phyloP scores from a whole-genome alignment of 108 stramenopile species.

The Skeletonema grethae region DNA sequence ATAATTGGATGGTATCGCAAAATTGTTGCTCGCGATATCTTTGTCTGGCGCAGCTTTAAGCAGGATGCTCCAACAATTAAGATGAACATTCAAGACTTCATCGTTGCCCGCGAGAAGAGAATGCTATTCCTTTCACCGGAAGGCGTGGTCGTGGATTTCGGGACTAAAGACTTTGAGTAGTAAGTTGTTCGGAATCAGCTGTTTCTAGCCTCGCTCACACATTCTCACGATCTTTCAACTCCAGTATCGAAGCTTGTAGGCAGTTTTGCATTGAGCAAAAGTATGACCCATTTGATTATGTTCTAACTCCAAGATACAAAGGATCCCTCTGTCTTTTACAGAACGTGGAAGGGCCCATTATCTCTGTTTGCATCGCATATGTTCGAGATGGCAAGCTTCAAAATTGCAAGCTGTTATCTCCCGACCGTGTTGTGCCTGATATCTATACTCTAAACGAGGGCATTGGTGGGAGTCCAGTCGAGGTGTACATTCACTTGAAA shows the following conservation, averaged over 20 bases:
- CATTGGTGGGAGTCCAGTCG: slow-evolving; percentile 38
- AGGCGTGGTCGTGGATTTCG: slow-evolving; percentile 51
- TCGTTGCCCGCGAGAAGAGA: slow-evolving; percentile 25
- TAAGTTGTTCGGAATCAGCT: neutral
- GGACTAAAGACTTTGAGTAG: slow-evolving; percentile 37
- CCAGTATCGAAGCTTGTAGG: slow-evolving; percentile 33
- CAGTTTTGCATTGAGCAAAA: slow-evolving; percentile 38
- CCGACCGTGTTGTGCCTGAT: slow-evolving; percentile 51
- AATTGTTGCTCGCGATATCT: slow-evolving; percentile 50
- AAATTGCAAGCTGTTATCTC: slow-evolving; percentile 47
- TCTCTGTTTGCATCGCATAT: slow-evolving; percentile 43
- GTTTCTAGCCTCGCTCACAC: neutral
- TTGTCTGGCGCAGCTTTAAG: slow-evolving; percentile 52
- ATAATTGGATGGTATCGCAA: slow-evolving; percentile 58
- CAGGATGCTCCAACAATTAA: slow-evolving; percentile 38
- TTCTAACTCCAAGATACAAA: slow-evolving; percentile 57
- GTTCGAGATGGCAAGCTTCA: slow-evolving; percentile 47
- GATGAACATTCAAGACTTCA: slow-evolving; percentile 41
- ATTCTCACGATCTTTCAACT: neutral
- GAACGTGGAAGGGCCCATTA: slow-evolving; percentile 42
- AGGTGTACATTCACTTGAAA: slow-evolving; percentile 50
- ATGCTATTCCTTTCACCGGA: slow-evolving; percentile 54
- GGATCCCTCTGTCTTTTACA: slow-evolving; percentile 43
- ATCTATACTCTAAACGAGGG: slow-evolving; percentile 53
- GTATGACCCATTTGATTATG: slow-evolving; percentile 51